phyloP scores from a whole-genome alignment of 352 stramenopile species.

The Detonula confervacea region DNA sequence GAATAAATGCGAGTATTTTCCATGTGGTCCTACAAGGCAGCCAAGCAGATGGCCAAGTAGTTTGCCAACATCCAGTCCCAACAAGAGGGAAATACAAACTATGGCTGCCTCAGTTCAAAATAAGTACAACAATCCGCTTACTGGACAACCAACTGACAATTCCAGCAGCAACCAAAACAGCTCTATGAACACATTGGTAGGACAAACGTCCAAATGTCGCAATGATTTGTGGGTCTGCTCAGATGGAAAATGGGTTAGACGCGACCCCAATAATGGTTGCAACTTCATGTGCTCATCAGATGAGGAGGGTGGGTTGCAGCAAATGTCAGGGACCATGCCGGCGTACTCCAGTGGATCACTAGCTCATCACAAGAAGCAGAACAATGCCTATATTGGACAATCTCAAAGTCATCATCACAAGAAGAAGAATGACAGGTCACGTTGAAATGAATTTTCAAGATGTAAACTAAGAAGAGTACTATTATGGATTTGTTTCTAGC shows the following conservation, averaged over 20 bases:
- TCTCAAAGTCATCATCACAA: no score
- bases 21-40: background rate
- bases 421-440: no score
- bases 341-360: background rate
- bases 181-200: no score
- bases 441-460: background rate
- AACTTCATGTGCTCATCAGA: conserved; percentile 21
- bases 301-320: background rate
- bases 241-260: background rate
- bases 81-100: background rate
- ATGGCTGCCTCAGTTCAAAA: no score
- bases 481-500: no score
- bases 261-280: conserved; percentile 10
- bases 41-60: no score
- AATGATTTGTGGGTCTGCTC: background rate
- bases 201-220: no score
- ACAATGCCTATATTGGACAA: no score
- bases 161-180: no score
- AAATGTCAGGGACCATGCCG: background rate
- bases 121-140: no score
- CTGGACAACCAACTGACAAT: no score
- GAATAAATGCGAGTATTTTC: background rate
- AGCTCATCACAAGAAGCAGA: background rate
- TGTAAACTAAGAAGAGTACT: no score
- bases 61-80: background rate